Base-by-base conservation (phyloP, 805 yeast genomes). In the Saccharomycopsis vini region DNA sequence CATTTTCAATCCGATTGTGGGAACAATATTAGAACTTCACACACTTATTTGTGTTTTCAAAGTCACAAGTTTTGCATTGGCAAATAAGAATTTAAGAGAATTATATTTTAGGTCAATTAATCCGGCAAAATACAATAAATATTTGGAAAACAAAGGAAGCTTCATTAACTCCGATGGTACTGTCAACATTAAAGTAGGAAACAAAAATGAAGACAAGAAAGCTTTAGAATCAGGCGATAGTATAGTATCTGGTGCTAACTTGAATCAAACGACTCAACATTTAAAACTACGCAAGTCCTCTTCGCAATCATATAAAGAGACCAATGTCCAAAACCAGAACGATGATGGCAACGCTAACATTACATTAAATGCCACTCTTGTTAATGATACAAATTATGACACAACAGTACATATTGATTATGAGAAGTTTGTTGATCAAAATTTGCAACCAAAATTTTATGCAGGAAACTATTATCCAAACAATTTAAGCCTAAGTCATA, bases 81-180 rank as follows among this genome's bases (percentile, higher is more conserved):
- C 73, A 2, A 69, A 69, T 53, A 56, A 63, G n/a, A 72, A 69
- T 45, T 60, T 69, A 12, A 57, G 73, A 13, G 61, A 57, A 28
- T 59, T 66, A 26, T 57, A 58, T 36, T 39, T 50, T 40, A 51
- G 42, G 39, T 42, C 50, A 4, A 49, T 49, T 26, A 46, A 49
- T 26, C n/a, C 40, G 16, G 18, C 35, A 19, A 49, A 46, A 35
- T 49, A 49, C 29, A 36, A 26, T 20, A 36, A 39, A 33, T 39
- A 46, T 21, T 40, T 46, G 36, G 40, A 34, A 23, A 36, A 36
- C 15, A 38, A 39, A 21, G 35, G 20, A 16, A 22, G 35, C 12
- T 43, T 46, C 16, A 42, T 46, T 9, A 42, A 42, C 29, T 36
- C 31, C 5, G 50, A 46, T 23, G 50, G 50, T 19, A 46, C 50